Evolutionary conservation across 352 stramenopile species (phyloP).

Genomic region (Discostella stelligera): DNA sequence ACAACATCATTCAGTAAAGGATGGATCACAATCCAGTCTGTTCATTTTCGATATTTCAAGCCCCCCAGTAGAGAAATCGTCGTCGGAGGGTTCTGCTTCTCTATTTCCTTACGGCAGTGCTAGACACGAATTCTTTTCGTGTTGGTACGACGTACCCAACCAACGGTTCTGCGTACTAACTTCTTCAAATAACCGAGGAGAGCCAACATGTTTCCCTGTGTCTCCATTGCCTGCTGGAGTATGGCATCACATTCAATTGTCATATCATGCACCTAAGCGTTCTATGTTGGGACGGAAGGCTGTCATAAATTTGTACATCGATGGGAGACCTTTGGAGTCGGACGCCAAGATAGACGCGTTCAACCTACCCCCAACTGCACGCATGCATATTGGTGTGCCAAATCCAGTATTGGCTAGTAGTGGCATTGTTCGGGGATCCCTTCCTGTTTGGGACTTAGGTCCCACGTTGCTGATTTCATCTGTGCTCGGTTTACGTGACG

Average conservation of each 20-base stretch:
- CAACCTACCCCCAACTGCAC: constrained; percentile 76
- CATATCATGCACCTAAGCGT: constrained; percentile 79
- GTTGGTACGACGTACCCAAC: constrained; percentile 79
- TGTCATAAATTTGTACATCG: constrained; percentile 75
- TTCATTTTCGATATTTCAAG: constrained; percentile 81
- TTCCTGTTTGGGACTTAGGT: constrained; percentile 78
- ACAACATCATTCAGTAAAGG: constrained; percentile 59
- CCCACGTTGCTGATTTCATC: constrained; percentile 69
- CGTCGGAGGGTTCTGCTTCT: constrained; percentile 32
- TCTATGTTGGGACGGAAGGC: constrained; percentile 80
- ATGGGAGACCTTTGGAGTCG: constrained; percentile 76
- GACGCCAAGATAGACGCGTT: constrained; percentile 81
- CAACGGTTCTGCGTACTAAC: constrained; percentile 78
- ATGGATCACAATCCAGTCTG: constrained; percentile 60
- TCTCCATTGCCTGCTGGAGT: constrained; percentile 69
- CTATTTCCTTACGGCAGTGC: constrained; percentile 43
- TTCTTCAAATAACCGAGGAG: constrained; percentile 64
- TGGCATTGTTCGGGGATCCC: constrained; percentile 66
- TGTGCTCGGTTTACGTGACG: constrained; percentile 69
- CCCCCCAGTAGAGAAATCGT: constrained; percentile 48
- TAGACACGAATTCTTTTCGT: constrained; percentile 71
- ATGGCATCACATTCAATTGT: constrained; percentile 82
- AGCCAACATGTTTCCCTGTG: constrained; percentile 77
- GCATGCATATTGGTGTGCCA: constrained; percentile 75
- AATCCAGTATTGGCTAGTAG: constrained; percentile 76